These are phyloP conservation scores for Antrodiella citrinella DNA, from an alignment of 768 basidiomycete genomes.

Conservation along the genomic window DNA sequence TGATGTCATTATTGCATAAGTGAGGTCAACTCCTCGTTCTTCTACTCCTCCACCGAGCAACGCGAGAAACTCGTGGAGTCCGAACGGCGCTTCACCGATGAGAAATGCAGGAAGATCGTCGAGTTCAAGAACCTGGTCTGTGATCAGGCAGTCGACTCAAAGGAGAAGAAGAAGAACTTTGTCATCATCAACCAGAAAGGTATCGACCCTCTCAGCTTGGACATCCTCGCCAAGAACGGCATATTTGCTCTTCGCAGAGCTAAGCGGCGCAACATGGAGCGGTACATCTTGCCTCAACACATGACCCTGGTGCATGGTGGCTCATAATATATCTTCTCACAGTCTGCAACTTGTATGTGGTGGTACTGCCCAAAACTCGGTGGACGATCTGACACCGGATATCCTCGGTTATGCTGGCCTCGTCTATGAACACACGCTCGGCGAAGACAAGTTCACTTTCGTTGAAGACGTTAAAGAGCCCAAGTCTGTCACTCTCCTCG, in stretches of 20 bases:
- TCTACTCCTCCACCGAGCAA: constrained; percentile 97
- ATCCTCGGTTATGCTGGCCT: constrained; percentile 96
- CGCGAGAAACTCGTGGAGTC: constrained; percentile 98
- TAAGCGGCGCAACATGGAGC: constrained; percentile 98
- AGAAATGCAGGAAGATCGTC: constrained; percentile 91
- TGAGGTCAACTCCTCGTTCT: constrained; percentile 99
- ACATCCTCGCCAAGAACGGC: constrained; percentile 93
- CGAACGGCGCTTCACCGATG: constrained; percentile 89
- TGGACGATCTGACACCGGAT: constrained; percentile 89
- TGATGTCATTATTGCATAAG: constrained; percentile 34
- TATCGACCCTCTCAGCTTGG: constrained; percentile 94
- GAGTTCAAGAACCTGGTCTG: constrained; percentile 95
- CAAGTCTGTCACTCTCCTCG: constrained; percentile 89
- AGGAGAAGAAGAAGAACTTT: constrained; percentile 79
- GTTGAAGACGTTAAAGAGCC: constrained; percentile 94
- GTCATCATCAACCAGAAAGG: constrained; percentile 99
- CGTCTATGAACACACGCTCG: constrained; percentile 97
- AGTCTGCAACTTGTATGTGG: constrained; percentile 93
- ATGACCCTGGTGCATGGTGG: no score
- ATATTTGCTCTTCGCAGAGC: constrained; percentile 92
- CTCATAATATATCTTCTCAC: constrained; percentile 8
- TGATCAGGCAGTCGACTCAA: constrained; percentile 80
- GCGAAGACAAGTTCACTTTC: constrained; percentile 98
- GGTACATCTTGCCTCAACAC: no score
- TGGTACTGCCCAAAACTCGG: constrained; percentile 94